Base-by-base conservation (phyloP, 768 basidiomycete genomes). In the Polyporus arcularius region DNA sequence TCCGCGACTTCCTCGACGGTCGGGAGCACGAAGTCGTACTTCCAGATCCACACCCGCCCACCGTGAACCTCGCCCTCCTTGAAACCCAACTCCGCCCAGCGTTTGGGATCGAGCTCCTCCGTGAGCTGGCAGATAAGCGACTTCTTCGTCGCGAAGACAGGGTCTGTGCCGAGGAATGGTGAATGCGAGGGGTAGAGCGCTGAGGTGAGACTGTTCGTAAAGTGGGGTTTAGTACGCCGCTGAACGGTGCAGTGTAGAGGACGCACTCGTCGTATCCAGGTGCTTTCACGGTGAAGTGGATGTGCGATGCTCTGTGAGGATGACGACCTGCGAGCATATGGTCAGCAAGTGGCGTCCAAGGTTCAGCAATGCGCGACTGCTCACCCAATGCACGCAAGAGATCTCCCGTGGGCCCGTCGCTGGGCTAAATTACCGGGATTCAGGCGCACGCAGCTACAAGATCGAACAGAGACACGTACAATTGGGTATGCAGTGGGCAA, bases 151-250 rank as follows among this genome's bases (percentile, higher is more conserved):
- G 73, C 73, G 53, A 75, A 75, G 2, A 75, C 73, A 32, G 73
- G 73, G 61, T 75, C 73, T 0, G 72, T 75, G 46, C 73, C 73
- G 10, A 75, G 71, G 70, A 75, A 75, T 16, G 73, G 73, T 31
- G 71, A 73, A 59, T 72, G 70, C 4, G 70, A 68, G 8, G 73
- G 73, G 60, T 75, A 75, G 15, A 75, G 66, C 15, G 73, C 73
- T 4, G 71, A 72, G 16, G 72, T 73, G 35, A 74, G 63, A 21
- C 71, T 72, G 48, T 26, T 26, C 21, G 21, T 9, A 9, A n/a
- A 32, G 2, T 4, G 8, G 21, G n/a, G 32, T 2, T 57, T 10
- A 60, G 51, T 39, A 30, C 1, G 26, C 38, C 12, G 18, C n/a
- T 12, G 7, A 16, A 11, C 7, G 18, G 14, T 31, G 21, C 15